A percentile compares a stretch with the other conserved stretches of the same genome.
phyloP scores from a whole-genome alignment of 345 rosid species.

The Sisymbrium altissimum region DNA sequence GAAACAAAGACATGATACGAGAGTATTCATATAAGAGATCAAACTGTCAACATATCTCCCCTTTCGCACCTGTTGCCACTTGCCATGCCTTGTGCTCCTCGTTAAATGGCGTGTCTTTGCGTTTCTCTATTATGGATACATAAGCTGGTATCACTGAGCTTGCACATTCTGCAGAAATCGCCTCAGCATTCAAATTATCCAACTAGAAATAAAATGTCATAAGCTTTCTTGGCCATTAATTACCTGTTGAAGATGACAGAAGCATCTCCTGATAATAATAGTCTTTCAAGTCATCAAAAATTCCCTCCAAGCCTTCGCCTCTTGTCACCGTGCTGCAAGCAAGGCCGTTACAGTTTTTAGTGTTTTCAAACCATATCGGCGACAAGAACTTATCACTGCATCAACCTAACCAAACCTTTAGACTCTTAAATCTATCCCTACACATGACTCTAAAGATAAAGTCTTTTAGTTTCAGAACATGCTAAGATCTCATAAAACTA shows the following conservation, averaged over 20 bases:
- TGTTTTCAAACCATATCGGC: neutral
- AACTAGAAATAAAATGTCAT: neutral
- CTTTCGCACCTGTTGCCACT: constrained; percentile 90
- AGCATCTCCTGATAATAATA: constrained; percentile 89
- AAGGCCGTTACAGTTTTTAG: neutral
- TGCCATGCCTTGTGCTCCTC: constrained; percentile 78
- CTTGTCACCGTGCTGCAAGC: constrained; percentile 78
- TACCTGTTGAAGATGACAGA: constrained; percentile 89
- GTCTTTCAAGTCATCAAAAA: constrained; percentile 90
- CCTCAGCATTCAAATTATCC: neutral
- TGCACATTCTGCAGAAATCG: constrained; percentile 62
- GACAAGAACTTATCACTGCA: neutral
- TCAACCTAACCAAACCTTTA: neutral
- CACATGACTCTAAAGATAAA: neutral
- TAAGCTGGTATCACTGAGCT: constrained; percentile 85
- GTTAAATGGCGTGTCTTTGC: constrained; percentile 66
- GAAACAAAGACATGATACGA: constrained; percentile 12
- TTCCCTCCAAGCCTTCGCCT: constrained; percentile 96
- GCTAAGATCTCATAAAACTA: constrained; percentile 11
- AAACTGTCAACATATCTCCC: constrained; percentile 76
- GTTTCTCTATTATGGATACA: constrained; percentile 73
- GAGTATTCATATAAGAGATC: neutral
- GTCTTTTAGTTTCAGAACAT: neutral
- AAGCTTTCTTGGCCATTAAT: neutral
- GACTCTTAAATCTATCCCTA: neutral